These are phyloP conservation scores for Carex sylvatica DNA, from an alignment of 202 grass and related monocot genomes.

Conservation along the genomic window DNA sequence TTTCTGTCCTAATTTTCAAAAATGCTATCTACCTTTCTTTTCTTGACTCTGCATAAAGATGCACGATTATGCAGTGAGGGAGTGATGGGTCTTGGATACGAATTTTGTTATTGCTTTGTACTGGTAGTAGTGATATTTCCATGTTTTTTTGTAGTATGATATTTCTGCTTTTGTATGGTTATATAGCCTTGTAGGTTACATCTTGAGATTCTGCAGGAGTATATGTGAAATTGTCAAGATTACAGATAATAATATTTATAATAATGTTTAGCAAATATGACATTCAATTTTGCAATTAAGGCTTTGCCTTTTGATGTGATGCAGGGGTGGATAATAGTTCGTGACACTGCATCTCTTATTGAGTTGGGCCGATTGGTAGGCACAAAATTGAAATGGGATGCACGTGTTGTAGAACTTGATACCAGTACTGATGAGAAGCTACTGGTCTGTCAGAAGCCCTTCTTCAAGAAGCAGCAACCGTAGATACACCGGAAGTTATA, in stretches of 20 bases:
- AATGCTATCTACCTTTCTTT: background rate
- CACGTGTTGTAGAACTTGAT: conserved; percentile 70
- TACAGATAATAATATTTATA: background rate
- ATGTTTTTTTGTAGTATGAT: background rate
- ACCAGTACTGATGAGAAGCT: conserved; percentile 91
- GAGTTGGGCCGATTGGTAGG: conserved; percentile 73
- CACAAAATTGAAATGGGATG: conserved; percentile 89
- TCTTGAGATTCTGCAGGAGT: background rate
- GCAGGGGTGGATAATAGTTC: conserved; percentile 93
- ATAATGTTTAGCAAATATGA: background rate
- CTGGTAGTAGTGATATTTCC: background rate
- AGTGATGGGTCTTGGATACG: background rate
- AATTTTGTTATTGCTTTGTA: too few relatives aligned
- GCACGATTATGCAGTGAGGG: background rate
- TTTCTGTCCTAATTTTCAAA: background rate
- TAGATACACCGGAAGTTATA: conserved; percentile 2
- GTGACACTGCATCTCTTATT: conserved; percentile 62
- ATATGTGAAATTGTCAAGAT: background rate
- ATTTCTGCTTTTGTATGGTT: background rate
- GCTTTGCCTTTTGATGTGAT: conserved; percentile 13
- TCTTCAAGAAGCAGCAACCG: conserved; percentile 65
- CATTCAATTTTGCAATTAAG: background rate
- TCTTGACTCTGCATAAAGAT: background rate
- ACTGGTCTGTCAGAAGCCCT: conserved; percentile 89
- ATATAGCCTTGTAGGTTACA: background rate